A percentile compares a stretch with the other conserved stretches of the same genome.
Evolutionary conservation across 2,329 filamentous ascomycete species (phyloP).

Genomic region (Tolypocladium endophyticum): DNA sequence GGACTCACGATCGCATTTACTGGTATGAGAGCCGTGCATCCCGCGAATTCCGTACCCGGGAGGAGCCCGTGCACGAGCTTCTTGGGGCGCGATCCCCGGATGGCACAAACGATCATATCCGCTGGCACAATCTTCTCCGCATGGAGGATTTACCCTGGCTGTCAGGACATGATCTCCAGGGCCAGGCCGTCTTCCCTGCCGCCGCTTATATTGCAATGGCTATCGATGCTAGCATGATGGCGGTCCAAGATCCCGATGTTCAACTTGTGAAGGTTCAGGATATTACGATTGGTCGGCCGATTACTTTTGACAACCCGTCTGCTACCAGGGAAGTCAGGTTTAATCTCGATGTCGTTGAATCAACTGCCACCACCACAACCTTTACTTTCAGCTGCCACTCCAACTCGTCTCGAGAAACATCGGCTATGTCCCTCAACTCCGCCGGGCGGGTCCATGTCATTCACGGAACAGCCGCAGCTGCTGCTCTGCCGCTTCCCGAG

Average conservation of each 20-base stretch:
- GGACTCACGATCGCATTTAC: neutral
- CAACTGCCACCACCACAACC: neutral
- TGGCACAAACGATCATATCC: neutral
- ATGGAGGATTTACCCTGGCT: neutral
- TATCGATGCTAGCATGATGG: neutral
- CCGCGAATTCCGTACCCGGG: neutral
- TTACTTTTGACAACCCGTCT: neutral
- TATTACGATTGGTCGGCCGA: neutral
- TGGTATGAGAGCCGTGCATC: neutral
- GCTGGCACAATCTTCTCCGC: neutral
- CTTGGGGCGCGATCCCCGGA: neutral
- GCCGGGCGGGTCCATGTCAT: neutral
- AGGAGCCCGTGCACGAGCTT: neutral
- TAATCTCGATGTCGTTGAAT: neutral
- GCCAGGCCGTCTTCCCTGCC: neutral
- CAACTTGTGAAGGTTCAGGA: neutral
- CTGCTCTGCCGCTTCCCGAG: neutral
- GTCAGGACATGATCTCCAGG: neutral
- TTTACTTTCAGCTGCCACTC: neutral
- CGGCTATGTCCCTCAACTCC: neutral
- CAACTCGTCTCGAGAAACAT: neutral
- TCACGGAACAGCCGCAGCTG: neutral
- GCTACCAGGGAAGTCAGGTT: neutral
- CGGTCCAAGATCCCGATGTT: neutral
- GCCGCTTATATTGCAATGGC: neutral